These are phyloP conservation scores for Aspergillus pseudonomiae DNA, from an alignment of 2,329 filamentous ascomycete genomes.

Conservation along the genomic window DNA sequence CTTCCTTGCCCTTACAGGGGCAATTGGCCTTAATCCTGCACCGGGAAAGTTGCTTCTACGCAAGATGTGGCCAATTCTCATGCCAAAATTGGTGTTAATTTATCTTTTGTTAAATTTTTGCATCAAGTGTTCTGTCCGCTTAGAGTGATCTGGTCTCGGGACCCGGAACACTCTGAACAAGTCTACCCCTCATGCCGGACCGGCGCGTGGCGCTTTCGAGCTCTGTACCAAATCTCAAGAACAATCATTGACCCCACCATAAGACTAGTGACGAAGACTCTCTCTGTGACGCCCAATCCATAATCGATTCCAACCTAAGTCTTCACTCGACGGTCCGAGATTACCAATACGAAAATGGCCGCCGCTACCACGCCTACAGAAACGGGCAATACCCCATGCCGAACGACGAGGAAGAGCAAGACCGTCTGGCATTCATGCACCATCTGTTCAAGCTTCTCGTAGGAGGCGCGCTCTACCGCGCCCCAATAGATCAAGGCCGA, in stretches of 20 bases:
- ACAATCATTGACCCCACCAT: slow-evolving; percentile 8
- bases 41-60: neutral
- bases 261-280: slow-evolving; percentile 42
- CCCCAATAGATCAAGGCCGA: slow-evolving; percentile 34
- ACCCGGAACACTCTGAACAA: neutral
- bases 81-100: neutral
- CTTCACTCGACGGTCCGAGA: slow-evolving; percentile 43
- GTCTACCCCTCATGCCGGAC: neutral
- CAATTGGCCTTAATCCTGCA: neutral
- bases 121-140: neutral
- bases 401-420: slow-evolving; percentile 50
- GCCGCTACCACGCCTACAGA: slow-evolving; percentile 48
- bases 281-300: slow-evolving; percentile 33
- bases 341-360: slow-evolving; percentile 46
- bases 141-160: neutral
- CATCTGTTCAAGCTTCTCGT: slow-evolving; percentile 41
- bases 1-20: neutral
- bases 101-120: neutral
- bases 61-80: neutral
- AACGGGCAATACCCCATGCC: slow-evolving; percentile 46
- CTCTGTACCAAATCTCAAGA: neutral
- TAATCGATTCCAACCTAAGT: slow-evolving; percentile 45
- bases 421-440: slow-evolving; percentile 45
- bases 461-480: slow-evolving; percentile 41
- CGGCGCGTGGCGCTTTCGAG: neutral